phyloP scores from a whole-genome alignment of 495 filamentous ascomycete genomes.

The Tuber aestivum region DNA sequence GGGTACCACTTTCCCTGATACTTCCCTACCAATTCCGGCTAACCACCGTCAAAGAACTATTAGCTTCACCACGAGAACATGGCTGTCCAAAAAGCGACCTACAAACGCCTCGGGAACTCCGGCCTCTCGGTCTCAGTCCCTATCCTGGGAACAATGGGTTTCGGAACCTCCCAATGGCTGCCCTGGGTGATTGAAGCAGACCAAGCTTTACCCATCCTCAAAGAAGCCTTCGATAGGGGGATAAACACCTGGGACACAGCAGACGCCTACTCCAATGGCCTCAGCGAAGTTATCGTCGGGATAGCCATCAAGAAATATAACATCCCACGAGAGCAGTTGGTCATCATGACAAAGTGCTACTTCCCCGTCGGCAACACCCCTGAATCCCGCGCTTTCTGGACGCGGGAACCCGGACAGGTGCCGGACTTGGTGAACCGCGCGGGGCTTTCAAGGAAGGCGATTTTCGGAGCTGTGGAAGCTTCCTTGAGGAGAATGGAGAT shows the following conservation, averaged over 20 bases:
- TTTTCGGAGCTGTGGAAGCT: slow-evolving; percentile 65
- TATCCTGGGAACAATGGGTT: slow-evolving; percentile 65
- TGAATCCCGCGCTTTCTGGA: not conserved
- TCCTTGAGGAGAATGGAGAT: slow-evolving; percentile 59
- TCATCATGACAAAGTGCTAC: slow-evolving; percentile 73
- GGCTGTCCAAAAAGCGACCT: slow-evolving; percentile 48
- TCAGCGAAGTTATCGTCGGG: slow-evolving; percentile 64
- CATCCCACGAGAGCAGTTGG: slow-evolving; percentile 68
- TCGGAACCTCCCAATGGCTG: slow-evolving; percentile 52
- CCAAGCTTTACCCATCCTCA: slow-evolving; percentile 59
- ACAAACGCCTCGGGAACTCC: slow-evolving; percentile 56
- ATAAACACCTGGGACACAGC: slow-evolving; percentile 72
- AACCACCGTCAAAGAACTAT: not conserved
- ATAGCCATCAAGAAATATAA: slow-evolving; percentile 70
- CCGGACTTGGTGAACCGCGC: not conserved
- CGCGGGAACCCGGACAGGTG: not conserved
- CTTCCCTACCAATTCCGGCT: not conserved
- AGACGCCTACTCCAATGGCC: slow-evolving; percentile 61
- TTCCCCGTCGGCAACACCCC: slow-evolving; percentile 50
- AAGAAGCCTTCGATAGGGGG: slow-evolving; percentile 60
- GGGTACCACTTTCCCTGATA: not conserved
- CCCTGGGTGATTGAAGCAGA: slow-evolving; percentile 59
- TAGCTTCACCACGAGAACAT: not conserved
- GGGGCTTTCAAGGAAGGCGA: slow-evolving; percentile 59
- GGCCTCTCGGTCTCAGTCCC: slow-evolving; percentile 63